phyloP scores from a whole-genome alignment of 345 rosid species.

The Murraya paniculata region DNA sequence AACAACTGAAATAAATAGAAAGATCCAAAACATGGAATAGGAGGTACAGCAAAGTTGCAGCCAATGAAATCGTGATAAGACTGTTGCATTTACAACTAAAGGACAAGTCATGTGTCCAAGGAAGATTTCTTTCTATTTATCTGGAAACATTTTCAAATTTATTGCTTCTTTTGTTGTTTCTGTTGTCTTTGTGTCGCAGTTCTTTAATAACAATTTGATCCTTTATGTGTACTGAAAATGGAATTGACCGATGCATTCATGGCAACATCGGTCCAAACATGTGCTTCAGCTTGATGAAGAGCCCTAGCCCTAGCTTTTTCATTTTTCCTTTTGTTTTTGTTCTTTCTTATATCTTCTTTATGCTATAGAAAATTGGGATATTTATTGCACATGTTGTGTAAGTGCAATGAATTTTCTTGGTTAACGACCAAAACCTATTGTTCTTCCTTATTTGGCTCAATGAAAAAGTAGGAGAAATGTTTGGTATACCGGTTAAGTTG shows the following conservation, averaged over 20 bases:
- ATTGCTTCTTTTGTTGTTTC: not conserved
- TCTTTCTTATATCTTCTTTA: not conserved
- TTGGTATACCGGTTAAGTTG: not conserved
- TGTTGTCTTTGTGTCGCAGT: conserved; percentile 4
- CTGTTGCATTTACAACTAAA: not conserved
- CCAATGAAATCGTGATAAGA: not conserved
- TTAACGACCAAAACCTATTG: not conserved
- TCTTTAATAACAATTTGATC: not conserved
- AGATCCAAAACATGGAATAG: not conserved
- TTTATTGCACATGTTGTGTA: not conserved
- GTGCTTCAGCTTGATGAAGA: conserved; percentile 2
- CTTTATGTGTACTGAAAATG: not conserved
- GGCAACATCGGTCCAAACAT: not conserved
- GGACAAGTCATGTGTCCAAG: conserved; percentile 15
- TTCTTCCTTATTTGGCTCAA: not conserved
- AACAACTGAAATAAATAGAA: not conserved
- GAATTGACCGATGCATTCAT: not conserved
- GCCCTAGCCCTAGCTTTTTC: not conserved
- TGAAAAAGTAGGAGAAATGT: not conserved
- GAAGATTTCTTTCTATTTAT: not conserved
- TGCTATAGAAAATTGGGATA: not conserved
- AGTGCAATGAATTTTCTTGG: not conserved
- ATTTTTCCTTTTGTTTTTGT: not conserved
- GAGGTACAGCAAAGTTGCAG: not conserved
- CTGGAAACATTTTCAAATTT: not conserved